A percentile compares a stretch with the other conserved stretches of the same genome.
phyloP scores from a whole-genome alignment of 495 filamentous ascomycete genomes.

The Chaetomidium leptoderma region DNA sequence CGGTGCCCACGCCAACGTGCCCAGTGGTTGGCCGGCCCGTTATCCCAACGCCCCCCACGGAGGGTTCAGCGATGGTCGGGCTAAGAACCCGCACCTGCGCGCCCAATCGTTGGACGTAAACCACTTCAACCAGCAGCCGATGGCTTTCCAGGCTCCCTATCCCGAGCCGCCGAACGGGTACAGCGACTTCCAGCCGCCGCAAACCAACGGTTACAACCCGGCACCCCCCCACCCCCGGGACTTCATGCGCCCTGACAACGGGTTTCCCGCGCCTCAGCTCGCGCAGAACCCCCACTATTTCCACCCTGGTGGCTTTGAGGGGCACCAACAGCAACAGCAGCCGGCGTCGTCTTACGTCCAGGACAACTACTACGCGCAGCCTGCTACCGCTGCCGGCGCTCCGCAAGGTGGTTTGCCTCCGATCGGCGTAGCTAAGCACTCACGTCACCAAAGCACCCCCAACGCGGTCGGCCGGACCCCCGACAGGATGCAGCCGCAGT shows the following conservation, averaged over 20 bases:
- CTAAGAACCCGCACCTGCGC: too few relatives aligned
- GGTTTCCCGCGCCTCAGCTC: neutral
- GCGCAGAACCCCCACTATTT: too few relatives aligned
- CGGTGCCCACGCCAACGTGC: neutral
- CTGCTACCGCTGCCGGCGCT: neutral
- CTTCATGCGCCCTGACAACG: too few relatives aligned
- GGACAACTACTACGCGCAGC: neutral
- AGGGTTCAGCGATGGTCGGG: neutral
- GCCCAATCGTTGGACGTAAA: neutral
- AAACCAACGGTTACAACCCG: neutral
- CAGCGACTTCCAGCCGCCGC: too few relatives aligned
- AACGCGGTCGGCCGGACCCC: neutral
- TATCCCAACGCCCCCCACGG: neutral
- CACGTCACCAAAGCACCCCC: slow-evolving; percentile 35
- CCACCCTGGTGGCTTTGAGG: too few relatives aligned
- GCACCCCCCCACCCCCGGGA: neutral
- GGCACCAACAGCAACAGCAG: neutral
- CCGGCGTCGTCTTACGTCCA: neutral
- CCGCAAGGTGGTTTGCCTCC: neutral
- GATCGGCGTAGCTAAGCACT: slow-evolving; percentile 27
- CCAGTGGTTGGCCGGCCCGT: neutral
- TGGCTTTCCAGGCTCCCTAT: neutral
- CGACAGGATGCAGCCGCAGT: too few relatives aligned
- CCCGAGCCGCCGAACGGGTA: neutral
- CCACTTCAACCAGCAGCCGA: neutral